These are phyloP conservation scores for Clonostachys chloroleuca DNA, from an alignment of 2,329 filamentous ascomycete species.

Conservation along the genomic window DNA sequence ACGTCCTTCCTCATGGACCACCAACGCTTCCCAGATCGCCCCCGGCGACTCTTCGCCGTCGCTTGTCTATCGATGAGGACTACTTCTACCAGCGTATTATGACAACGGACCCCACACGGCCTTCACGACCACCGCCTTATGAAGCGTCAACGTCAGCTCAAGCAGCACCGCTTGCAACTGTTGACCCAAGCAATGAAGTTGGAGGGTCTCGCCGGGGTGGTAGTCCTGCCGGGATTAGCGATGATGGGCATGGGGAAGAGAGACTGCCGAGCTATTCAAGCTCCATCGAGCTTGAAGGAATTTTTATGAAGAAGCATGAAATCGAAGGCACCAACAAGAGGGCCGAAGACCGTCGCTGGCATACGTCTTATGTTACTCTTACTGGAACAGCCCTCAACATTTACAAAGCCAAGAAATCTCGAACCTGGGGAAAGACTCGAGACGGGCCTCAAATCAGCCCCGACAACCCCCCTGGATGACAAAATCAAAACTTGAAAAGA, in stretches of 20 bases:
- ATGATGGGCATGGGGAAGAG: conserved; percentile 29
- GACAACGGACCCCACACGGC: conserved; percentile 35
- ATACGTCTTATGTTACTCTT: conserved; percentile 56
- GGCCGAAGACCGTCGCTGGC: conserved; percentile 60
- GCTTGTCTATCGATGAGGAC: conserved; percentile 52
- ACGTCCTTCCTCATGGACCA: conserved; percentile 20
- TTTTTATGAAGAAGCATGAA: conserved; percentile 62
- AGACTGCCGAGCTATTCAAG: conserved; percentile 52
- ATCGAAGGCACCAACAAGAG: conserved; percentile 60
- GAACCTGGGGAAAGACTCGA: conserved; percentile 43
- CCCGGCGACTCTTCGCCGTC: conserved; percentile 33
- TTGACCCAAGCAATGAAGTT: neutral
- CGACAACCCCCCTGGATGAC: conserved; percentile 47
- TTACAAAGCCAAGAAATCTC: conserved; percentile 57
- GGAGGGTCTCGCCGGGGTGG: no score
- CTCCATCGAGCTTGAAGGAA: conserved; percentile 48
- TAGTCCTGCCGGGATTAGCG: neutral
- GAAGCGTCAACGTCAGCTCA: conserved; percentile 7
- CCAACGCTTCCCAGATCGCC: conserved; percentile 18
- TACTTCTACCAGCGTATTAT: conserved; percentile 47
- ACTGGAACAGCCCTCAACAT: conserved; percentile 66
- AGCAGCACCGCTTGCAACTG: conserved; percentile 4
- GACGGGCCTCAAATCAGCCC: conserved; percentile 42
- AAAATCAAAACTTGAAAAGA: conserved; percentile 53
- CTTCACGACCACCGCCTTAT: conserved; percentile 43